Evolutionary conservation across 176 grass and related monocot genomes (phyloP).

Genomic region (Lolium perenne): DNA sequence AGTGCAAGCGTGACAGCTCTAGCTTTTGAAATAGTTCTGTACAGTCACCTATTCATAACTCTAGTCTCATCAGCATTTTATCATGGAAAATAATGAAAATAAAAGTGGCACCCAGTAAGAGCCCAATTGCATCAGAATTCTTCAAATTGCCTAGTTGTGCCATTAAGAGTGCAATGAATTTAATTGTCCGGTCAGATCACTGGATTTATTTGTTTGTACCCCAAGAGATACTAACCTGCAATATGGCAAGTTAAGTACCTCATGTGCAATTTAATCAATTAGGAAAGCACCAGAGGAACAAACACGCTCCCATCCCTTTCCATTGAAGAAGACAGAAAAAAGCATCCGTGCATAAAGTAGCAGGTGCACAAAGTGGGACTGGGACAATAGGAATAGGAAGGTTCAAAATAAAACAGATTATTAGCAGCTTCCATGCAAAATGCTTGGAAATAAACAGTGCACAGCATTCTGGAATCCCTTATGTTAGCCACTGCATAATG

Average conservation of each 20-base stretch:
- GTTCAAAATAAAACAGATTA: not conserved
- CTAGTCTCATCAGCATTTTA: conserved; percentile 16
- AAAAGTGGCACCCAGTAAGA: not conserved
- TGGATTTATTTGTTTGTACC: conserved; percentile 9
- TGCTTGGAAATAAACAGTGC: not conserved
- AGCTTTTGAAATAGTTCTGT: conserved; percentile 35
- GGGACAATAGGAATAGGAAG: not conserved
- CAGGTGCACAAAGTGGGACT: not conserved
- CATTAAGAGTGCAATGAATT: not conserved
- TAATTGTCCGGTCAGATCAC: not conserved
- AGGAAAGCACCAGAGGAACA: conserved; percentile 22
- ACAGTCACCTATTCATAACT: not conserved
- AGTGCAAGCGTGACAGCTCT: not conserved
- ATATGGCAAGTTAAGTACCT: not conserved
- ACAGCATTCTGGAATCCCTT: conserved; percentile 27
- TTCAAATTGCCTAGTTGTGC: not conserved
- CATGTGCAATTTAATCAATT: conserved; percentile 4
- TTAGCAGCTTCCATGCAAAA: not conserved
- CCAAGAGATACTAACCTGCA: not conserved
- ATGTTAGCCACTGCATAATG: not conserved
- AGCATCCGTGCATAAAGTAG: conserved; percentile 8
- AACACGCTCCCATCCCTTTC: conserved; percentile 15
- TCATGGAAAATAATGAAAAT: conserved; percentile 24
- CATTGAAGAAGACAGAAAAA: not conserved
- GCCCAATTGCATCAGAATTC: not conserved